Conservation (phyloP, 768 basidiomycete species). For the Termitomyces bulborhizus region DNA sequence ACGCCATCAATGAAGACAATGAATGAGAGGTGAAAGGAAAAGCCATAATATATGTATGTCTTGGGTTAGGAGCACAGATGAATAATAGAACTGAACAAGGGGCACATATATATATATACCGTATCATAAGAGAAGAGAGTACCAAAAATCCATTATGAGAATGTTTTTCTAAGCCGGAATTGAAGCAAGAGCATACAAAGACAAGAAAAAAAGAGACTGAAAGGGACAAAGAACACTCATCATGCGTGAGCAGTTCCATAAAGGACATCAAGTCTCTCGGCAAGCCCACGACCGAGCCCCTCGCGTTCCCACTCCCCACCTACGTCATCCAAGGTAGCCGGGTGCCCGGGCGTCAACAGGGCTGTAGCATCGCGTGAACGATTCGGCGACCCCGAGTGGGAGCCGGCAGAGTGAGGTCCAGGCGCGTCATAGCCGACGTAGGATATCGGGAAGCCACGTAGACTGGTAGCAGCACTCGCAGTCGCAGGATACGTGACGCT, state of each 20-base stretch:
- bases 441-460: conserved; percentile 17
- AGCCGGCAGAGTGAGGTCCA: background rate
- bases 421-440: background rate
- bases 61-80: background rate
- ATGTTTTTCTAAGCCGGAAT: background rate
- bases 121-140: background rate
- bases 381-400: background rate
- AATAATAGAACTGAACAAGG: background rate
- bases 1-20: background rate
- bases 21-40: background rate
- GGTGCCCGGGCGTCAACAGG: background rate
- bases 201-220: background rate
- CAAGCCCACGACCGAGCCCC: conserved; percentile 75
- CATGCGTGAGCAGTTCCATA: conserved; percentile 7
- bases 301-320: conserved; percentile 86
- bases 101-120: background rate
- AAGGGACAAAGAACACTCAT: background rate
- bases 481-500: conserved; percentile 34
- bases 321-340: conserved; percentile 41
- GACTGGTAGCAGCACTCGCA: conserved; percentile 21
- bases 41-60: background rate
- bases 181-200: background rate
- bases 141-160: background rate
- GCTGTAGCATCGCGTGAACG: background rate
- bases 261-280: conserved; percentile 64